phyloP scores from a whole-genome alignment of 2,329 filamentous ascomycete genomes.

The Colletotrichum sp. region DNA sequence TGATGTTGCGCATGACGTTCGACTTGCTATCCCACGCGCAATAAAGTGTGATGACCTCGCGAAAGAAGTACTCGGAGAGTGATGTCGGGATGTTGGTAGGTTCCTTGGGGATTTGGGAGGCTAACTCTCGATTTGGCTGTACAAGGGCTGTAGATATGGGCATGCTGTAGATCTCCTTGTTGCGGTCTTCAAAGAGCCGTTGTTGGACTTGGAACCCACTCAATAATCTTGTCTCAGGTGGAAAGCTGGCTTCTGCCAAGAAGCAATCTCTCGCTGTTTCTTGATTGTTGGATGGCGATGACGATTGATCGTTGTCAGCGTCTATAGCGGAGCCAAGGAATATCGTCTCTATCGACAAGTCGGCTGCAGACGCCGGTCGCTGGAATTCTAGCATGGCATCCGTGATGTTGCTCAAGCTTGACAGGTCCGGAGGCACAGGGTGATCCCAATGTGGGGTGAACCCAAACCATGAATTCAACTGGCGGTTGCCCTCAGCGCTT shows the following conservation, averaged over 20 bases:
- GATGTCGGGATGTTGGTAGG: conserved; percentile 16
- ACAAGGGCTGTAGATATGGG: fast-evolving
- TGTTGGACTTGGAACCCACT: fast-evolving
- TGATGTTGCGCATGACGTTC: conserved; percentile 25
- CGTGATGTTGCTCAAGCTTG: not conserved
- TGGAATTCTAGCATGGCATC: not conserved
- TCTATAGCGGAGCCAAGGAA: fast-evolving
- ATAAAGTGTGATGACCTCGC: conserved; percentile 25
- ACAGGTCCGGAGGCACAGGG: not conserved
- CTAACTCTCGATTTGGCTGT: not conserved
- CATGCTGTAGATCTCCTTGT: fast-evolving
- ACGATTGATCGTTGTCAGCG: fast-evolving
- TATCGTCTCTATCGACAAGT: fast-evolving
- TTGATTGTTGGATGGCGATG: not conserved
- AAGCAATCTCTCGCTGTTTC: fast-evolving
- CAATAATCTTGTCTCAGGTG: fast-evolving
- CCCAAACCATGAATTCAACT: not conserved
- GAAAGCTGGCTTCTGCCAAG: fast-evolving
- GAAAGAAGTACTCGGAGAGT: conserved; percentile 24
- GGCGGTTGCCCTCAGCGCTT: not conserved
- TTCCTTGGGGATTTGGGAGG: not conserved
- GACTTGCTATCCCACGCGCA: conserved; percentile 25
- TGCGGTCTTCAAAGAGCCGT: not conserved
- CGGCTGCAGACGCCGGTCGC: fast-evolving
- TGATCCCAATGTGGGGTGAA: not conserved